Evolutionary conservation across 176 grass and related monocot genomes (phyloP).

Genomic region (Dendrocalamus sinicus): DNA sequence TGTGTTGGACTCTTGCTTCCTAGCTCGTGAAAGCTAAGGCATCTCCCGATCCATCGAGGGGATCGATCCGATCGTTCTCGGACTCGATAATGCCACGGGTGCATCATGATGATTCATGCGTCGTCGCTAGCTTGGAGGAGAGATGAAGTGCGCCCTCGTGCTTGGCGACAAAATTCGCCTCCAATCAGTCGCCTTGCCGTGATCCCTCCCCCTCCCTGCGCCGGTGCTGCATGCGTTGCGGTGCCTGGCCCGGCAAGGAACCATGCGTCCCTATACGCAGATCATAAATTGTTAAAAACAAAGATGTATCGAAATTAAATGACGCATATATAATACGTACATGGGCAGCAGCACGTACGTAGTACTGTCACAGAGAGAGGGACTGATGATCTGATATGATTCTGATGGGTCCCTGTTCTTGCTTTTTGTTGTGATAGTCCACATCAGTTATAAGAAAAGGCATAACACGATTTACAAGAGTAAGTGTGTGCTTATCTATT

Average conservation of each 20-base stretch:
- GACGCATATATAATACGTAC: neutral
- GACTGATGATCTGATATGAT: neutral
- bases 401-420: conserved; percentile 17
- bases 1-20: conserved; percentile 13
- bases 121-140: neutral
- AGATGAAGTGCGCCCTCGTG: neutral
- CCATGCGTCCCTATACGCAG: neutral
- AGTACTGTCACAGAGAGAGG: neutral
- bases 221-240: too few species aligned
- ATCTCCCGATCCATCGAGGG: neutral
- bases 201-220: too few species aligned
- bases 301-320: neutral
- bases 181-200: too few species aligned
- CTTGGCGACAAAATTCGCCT: neutral
- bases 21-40: conserved; percentile 1
- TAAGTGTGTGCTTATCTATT: too few species aligned
- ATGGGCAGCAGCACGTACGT: neutral
- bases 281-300: neutral
- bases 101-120: neutral
- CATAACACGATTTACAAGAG: too few species aligned
- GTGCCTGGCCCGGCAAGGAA: too few species aligned
- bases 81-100: neutral
- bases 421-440: neutral
- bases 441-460: too few species aligned
- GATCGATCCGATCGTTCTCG: too few species aligned